phyloP scores from a whole-genome alignment of 1,284 basidiomycete genomes.

The Leccinum huronense region DNA sequence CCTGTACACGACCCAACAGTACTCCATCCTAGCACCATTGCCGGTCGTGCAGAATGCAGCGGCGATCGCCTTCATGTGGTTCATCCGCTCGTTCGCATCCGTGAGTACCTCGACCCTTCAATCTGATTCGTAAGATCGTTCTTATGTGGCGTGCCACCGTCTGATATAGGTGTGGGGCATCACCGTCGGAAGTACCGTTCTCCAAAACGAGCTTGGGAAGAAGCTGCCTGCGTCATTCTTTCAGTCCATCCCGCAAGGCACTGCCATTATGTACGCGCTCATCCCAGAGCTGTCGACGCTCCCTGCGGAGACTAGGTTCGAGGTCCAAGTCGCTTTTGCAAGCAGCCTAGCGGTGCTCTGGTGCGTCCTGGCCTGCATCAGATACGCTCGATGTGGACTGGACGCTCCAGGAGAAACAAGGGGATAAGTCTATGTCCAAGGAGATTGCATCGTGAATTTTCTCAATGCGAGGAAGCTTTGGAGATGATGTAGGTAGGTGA shows the following conservation, averaged over 20 bases:
- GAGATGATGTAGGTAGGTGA: too few species aligned
- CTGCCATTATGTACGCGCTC: conserved; percentile 16
- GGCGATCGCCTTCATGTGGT: conserved; percentile 31
- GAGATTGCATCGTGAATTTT: background rate
- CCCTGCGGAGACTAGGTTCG: background rate
- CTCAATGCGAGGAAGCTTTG: background rate
- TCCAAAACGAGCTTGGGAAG: conserved; percentile 21
- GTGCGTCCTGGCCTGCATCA: conserved; percentile 16
- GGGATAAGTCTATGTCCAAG: background rate
- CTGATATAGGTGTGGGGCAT: conserved; percentile 22
- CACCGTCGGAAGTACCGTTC: conserved; percentile 23
- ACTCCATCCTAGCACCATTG: conserved; percentile 36
- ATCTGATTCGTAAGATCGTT: too few species aligned
- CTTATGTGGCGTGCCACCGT: background rate
- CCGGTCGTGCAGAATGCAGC: conserved; percentile 25
- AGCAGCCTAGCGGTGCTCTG: conserved; percentile 14
- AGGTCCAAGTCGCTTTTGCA: conserved; percentile 19
- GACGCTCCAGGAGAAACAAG: conserved; percentile 6
- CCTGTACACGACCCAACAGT: conserved; percentile 22
- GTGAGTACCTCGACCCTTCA: conserved; percentile 9
- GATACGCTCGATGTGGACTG: conserved; percentile 15
- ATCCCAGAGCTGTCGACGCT: conserved; percentile 17
- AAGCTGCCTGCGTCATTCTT: conserved; percentile 10
- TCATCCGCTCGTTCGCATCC: conserved; percentile 29
- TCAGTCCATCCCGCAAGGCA: background rate